Evolutionary conservation across 116 monocot species (phyloP).

Genomic region (Iris pallida): DNA sequence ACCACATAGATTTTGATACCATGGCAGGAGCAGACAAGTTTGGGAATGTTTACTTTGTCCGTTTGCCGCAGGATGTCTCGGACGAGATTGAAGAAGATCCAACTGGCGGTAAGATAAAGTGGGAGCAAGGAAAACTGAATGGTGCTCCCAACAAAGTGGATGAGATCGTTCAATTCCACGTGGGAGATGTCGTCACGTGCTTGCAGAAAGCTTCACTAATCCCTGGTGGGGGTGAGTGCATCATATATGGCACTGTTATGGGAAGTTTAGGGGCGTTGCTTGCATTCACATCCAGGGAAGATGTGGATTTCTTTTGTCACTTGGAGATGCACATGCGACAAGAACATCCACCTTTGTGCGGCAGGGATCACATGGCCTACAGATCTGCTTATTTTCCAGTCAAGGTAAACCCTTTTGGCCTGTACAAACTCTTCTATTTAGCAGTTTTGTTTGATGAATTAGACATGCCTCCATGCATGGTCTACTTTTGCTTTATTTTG

Average conservation of each 20-base stretch:
- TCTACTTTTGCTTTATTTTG: too few relatives aligned
- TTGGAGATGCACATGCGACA: conserved; percentile 99
- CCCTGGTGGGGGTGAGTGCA: conserved; percentile 91
- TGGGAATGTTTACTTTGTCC: conserved; percentile 89
- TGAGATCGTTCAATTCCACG: conserved; percentile 94
- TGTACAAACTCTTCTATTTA: not conserved
- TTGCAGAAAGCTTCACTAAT: conserved; percentile 90
- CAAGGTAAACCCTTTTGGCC: conserved; percentile 44
- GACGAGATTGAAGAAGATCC: conserved; percentile 99
- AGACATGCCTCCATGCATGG: not conserved
- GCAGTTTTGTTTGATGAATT: not conserved
- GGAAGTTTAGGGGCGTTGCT: conserved; percentile 93
- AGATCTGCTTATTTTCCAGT: conserved; percentile 97
- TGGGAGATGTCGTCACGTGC: conserved; percentile 82
- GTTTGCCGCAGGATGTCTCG: conserved; percentile 84
- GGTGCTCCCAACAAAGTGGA: conserved; percentile 93
- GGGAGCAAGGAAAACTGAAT: conserved; percentile 93
- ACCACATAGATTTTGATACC: conserved; percentile 96
- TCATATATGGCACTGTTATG: conserved; percentile 95
- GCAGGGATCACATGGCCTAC: conserved; percentile 91
- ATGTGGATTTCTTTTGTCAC: conserved; percentile 96
- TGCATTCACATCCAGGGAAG: conserved; percentile 90
- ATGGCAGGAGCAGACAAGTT: conserved; percentile 98
- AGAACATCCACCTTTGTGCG: conserved; percentile 93
- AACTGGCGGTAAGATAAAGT: conserved; percentile 96